Evolutionary conservation across 192 early-diverging fungal genomes (phyloP).

Genomic region (Linnemannia exigua): DNA sequence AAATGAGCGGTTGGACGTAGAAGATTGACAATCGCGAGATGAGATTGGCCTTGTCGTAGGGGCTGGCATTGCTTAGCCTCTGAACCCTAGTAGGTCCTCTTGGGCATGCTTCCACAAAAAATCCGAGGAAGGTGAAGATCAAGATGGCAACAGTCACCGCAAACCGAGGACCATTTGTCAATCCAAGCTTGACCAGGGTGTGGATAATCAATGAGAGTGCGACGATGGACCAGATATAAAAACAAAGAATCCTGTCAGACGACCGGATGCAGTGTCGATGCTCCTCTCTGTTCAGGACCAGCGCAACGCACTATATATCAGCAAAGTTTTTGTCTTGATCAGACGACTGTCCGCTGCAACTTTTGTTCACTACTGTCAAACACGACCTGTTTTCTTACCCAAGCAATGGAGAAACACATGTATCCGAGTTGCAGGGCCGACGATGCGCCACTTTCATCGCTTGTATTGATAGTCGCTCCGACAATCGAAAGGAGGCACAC

Average conservation of each 20-base stretch:
- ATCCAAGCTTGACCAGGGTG: neutral
- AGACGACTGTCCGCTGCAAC: neutral
- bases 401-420: constrained; percentile 18
- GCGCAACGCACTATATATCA: constrained; percentile 11
- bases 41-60: constrained; percentile 41
- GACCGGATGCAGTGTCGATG: constrained; percentile 35
- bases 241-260: constrained; percentile 31
- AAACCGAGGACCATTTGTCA: neutral
- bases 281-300: constrained; percentile 15
- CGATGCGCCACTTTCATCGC: neutral
- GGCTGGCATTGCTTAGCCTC: constrained; percentile 16
- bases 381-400: neutral
- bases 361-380: neutral
- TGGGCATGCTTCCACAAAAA: constrained; percentile 38
- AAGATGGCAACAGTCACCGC: neutral
- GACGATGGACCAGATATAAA: constrained; percentile 9
- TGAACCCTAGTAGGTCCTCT: constrained; percentile 20
- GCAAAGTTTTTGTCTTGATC: neutral
- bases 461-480: neutral
- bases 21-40: constrained; percentile 23
- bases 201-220: neutral
- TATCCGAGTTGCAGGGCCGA: constrained; percentile 13
- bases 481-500: neutral
- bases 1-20: constrained; percentile 36
- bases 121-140: constrained; percentile 1